Evolutionary conservation across 768 basidiomycete species (phyloP).

Genomic region (Tylopilus sp.): DNA sequence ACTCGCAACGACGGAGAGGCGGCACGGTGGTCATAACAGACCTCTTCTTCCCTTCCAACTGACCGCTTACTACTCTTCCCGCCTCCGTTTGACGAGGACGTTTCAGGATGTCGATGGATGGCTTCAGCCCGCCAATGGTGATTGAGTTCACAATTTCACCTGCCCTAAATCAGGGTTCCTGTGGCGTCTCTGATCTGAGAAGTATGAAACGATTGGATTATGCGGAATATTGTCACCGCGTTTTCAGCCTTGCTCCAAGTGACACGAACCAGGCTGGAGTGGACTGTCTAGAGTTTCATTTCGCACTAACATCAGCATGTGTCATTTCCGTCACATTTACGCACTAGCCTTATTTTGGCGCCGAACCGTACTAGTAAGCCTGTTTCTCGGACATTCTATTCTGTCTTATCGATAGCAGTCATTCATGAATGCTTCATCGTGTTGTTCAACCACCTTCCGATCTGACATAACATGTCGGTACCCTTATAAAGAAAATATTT

Average conservation of each 20-base stretch:
- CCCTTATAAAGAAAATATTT: conserved; percentile 32
- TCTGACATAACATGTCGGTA: conserved; percentile 16
- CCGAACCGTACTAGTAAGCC: conserved; percentile 11
- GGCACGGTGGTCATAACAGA: conserved; percentile 25
- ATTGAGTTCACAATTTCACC: conserved; percentile 20
- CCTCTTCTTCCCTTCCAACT: conserved; percentile 77
- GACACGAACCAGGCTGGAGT: conserved; percentile 10
- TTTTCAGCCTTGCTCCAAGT: conserved; percentile 10
- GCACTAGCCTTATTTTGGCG: conserved; percentile 19
- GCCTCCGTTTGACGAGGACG: conserved; percentile 61
- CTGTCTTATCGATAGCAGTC: conserved; percentile 31
- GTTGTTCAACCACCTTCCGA: conserved; percentile 19
- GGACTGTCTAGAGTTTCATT: conserved; percentile 19
- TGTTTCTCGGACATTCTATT: conserved; percentile 25
- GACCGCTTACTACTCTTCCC: conserved; percentile 63
- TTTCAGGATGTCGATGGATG: conserved; percentile 39
- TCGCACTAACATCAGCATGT: conserved; percentile 14
- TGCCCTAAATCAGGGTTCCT: conserved; percentile 34
- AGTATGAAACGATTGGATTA: conserved; percentile 8
- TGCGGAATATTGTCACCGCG: conserved; percentile 7
- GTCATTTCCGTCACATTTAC: conserved; percentile 27
- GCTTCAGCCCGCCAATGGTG: conserved; percentile 19
- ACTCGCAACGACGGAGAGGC: conserved; percentile 6
- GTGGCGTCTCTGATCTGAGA: conserved; percentile 23
- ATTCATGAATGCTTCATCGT: conserved; percentile 15